Evolutionary conservation across 176 grass and related monocot species (phyloP).

Genomic region (Coix lacrymajobi): DNA sequence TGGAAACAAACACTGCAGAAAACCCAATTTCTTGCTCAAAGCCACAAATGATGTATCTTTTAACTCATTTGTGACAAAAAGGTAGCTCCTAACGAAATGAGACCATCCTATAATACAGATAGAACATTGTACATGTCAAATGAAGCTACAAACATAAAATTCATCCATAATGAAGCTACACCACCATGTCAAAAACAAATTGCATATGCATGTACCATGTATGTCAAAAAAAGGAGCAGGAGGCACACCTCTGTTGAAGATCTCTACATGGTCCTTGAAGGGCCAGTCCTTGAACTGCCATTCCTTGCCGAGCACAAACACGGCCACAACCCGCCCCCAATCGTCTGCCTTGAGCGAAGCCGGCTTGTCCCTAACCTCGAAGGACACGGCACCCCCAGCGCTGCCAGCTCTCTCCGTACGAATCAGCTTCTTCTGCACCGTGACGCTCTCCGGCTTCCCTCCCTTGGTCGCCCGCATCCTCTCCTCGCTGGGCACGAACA

Average conservation of each 20-base stretch:
- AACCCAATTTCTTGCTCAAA: not conserved
- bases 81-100: not conserved
- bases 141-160: not conserved
- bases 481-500: constrained; percentile 84
- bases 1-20: not conserved
- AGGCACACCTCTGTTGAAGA: constrained; percentile 83
- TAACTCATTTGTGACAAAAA: not conserved
- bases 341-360: constrained; percentile 66
- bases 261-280: constrained; percentile 92
- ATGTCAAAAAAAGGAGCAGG: not conserved
- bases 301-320: constrained; percentile 97
- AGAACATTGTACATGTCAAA: not conserved
- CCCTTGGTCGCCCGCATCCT: constrained; percentile 78
- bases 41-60: not conserved
- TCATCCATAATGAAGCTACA: not conserved
- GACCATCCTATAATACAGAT: not conserved
- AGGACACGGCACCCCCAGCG: constrained; percentile 38
- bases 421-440: constrained; percentile 88
- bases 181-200: not conserved
- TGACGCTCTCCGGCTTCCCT: constrained; percentile 78
- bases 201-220: not conserved
- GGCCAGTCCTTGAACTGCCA: constrained; percentile 99
- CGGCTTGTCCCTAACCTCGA: constrained; percentile 91
- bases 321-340: constrained; percentile 72
- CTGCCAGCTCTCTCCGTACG: constrained; percentile 44